Base-by-base conservation (phyloP, 1,139 yeast genomes). In the Taiozyma sp. region DNA sequence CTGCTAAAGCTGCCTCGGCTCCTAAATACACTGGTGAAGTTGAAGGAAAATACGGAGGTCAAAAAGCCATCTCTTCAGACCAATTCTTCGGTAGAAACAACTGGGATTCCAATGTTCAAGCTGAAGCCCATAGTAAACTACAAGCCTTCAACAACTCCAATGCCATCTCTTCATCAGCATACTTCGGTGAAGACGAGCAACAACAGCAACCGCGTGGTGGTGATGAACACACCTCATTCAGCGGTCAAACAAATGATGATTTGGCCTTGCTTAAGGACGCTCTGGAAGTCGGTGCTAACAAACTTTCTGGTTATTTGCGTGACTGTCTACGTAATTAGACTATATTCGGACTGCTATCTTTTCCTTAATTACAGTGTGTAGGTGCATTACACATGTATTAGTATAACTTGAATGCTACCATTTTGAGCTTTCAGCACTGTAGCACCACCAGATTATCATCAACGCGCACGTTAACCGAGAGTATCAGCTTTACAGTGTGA, bases 61-160 rank as follows among this genome's bases (percentile, higher is more conserved):
- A 92, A 68, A 93, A 90, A 76, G 96, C 92, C 51, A 95, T 93
- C 58, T 92, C 98, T 0, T 91, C 97, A 0, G 99, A 95, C 69
- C 96, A 91, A 70, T 83, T 81, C 66, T 93, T 93, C 67, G 97
- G 97, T 16, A 84, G 96, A 64, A 95, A 95, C 42, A 74, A 83
- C 46, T 90, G 82, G 65, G 97, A 90, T 63, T 88, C 88, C 60
- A 74, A 75, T 10, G 88, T 90, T 44, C 87, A 86, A 54, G 78
- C 76, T 45, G 97, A 91, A 70, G 97, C 98, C 5, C 78, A 78
- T 57, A 67, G 80, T 29, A 91, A 95, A 62, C 75, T 93, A 55
- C 91, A 86, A 67, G 73, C 84, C 9, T 95, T 88, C 69, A 81
- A 80, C 53, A 96, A 95, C 48, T 96, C 99, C 2, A 86, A 87